phyloP scores from a whole-genome alignment of 2,329 filamentous ascomycete genomes.

The Ophiostoma sp. region DNA sequence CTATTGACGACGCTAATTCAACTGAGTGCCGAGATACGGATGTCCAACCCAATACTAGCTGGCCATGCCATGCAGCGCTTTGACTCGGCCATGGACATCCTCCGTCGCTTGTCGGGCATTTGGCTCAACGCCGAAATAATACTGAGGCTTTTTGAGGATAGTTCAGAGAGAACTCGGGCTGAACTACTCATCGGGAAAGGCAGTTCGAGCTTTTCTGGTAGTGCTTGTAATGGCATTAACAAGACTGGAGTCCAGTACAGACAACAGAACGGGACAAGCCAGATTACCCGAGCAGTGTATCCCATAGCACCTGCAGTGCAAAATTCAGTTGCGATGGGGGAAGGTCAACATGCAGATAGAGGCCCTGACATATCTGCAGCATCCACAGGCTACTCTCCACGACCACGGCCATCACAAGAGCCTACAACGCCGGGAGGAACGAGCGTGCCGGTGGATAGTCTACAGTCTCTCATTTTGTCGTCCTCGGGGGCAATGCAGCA shows the following conservation, averaged over 20 bases:
- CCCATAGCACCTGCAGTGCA: not conserved
- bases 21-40: conserved; percentile 28
- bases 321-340: not conserved
- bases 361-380: not conserved
- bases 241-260: not conserved
- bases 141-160: conserved; percentile 33
- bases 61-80: conserved; percentile 28
- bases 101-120: conserved; percentile 26
- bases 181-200: conserved; percentile 20
- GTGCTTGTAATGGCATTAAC: not conserved
- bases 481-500: not conserved
- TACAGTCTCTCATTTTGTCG: not conserved
- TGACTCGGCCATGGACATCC: conserved; percentile 27
- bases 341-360: not conserved
- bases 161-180: conserved; percentile 16
- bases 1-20: conserved; percentile 26
- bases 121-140: conserved; percentile 30
- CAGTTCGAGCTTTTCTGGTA: not conserved
- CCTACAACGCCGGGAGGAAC: not conserved
- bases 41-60: conserved; percentile 28
- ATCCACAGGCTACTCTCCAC: not conserved
- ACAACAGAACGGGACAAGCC: not conserved
- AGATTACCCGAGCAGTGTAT: not conserved
- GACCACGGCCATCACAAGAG: not conserved
- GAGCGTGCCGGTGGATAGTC: not conserved